phyloP scores from a whole-genome alignment of 306 rosid genomes.

The Gastrolobium bilobum region DNA sequence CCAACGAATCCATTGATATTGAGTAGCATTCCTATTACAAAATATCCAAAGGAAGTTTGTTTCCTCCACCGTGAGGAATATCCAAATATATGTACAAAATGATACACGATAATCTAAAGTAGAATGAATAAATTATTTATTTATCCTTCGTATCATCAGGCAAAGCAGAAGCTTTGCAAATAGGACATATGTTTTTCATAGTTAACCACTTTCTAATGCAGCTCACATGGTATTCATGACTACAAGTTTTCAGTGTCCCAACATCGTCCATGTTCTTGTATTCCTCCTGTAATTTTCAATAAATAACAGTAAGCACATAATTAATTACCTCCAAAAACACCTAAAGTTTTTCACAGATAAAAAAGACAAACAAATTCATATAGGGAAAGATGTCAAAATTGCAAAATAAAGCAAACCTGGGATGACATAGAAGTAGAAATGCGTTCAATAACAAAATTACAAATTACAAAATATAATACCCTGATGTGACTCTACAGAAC shows the following conservation, averaged over 20 bases:
- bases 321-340: background rate
- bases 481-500: no score
- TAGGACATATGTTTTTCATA: slow-evolving; percentile 74
- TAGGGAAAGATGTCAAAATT: background rate
- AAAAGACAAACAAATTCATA: background rate
- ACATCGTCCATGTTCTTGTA: slow-evolving; percentile 79
- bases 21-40: slow-evolving; percentile 52
- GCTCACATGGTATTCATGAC: slow-evolving; percentile 77
- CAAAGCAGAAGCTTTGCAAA: slow-evolving; percentile 69
- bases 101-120: slow-evolving; percentile 21
- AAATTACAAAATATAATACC: no score
- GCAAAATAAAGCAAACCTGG: background rate
- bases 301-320: background rate
- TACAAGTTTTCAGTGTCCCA: slow-evolving; percentile 66
- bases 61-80: slow-evolving; percentile 54
- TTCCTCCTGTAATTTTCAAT: slow-evolving; percentile 65
- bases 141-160: slow-evolving; percentile 58
- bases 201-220: slow-evolving; percentile 81
- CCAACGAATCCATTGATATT: slow-evolving; percentile 54
- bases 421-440: background rate
- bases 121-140: slow-evolving; percentile 46
- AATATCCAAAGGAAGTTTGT: slow-evolving; percentile 37
- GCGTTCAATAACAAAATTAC: background rate
- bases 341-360: background rate
- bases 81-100: slow-evolving; percentile 56